Percentiles rank a stretch among this genome's conserved stretches.
These are phyloP conservation scores for Trypanosoma congolense DNA, from an alignment of 208 protist species.

Conservation along the genomic window DNA sequence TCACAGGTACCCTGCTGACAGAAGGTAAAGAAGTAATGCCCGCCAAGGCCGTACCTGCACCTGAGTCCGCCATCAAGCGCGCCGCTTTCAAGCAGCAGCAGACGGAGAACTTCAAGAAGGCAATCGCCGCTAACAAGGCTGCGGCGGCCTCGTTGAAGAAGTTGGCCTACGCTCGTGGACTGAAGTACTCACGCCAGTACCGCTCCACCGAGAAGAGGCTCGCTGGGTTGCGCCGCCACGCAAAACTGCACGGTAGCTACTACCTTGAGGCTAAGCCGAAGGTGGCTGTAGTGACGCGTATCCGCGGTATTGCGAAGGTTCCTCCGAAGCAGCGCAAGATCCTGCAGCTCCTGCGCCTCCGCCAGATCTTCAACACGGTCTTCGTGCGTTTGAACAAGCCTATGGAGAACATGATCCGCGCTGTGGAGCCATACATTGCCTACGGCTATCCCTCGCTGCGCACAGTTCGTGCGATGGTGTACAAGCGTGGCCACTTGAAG, in stretches of 20 bases:
- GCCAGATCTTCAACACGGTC: constrained; percentile 99
- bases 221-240: constrained; percentile 84
- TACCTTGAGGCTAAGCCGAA: constrained; percentile 98
- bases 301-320: constrained; percentile 99
- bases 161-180: constrained; percentile 58
- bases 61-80: constrained; percentile 87
- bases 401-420: constrained; percentile 98
- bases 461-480: constrained; percentile 96
- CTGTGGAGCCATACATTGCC: constrained; percentile 98
- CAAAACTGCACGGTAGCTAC: constrained; percentile 92
- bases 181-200: constrained; percentile 97
- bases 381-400: constrained; percentile 99
- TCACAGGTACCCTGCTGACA: neutral
- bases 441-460: constrained; percentile 98
- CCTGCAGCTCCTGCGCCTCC: constrained; percentile 98
- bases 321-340: constrained; percentile 98
- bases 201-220: constrained; percentile 78
- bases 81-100: constrained; percentile 89
- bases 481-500: constrained; percentile 99
- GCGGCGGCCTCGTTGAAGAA: constrained; percentile 69
- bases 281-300: constrained; percentile 98
- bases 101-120: constrained; percentile 88
- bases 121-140: constrained; percentile 62
- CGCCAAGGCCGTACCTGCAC: constrained; percentile 66
- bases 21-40: constrained; percentile 36